phyloP scores from a whole-genome alignment of 176 grass and related monocot species.

The Puya raimondii region DNA sequence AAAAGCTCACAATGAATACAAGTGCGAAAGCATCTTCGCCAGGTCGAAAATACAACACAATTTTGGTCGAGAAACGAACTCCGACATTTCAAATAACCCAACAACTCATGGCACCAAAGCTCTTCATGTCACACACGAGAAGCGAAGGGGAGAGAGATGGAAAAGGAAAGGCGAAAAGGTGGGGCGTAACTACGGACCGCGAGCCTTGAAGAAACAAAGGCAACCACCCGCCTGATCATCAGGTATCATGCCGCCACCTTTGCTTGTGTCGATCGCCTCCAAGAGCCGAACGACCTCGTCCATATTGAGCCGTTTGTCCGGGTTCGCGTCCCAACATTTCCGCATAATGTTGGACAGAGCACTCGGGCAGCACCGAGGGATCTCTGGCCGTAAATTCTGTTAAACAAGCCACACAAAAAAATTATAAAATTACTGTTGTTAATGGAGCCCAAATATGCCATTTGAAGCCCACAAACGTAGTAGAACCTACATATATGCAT shows the following conservation, averaged over 20 bases:
- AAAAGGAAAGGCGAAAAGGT: not conserved
- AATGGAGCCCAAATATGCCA: no score
- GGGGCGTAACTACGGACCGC: slow-evolving; percentile 31
- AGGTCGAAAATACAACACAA: not conserved
- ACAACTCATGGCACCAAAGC: not conserved
- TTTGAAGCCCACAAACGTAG: no score
- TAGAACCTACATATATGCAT: no score
- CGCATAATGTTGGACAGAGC: slow-evolving; percentile 61
- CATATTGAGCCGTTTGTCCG: slow-evolving; percentile 67
- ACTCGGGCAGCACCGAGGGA: slow-evolving; percentile 59
- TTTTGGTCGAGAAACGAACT: not conserved
- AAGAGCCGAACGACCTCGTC: slow-evolving; percentile 58
- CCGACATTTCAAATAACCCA: not conserved
- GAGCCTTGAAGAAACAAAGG: slow-evolving; percentile 48
- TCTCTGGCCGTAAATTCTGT: slow-evolving; percentile 51
- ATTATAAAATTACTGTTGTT: not conserved
- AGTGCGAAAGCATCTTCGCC: not conserved
- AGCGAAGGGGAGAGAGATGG: not conserved
- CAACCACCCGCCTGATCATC: slow-evolving; percentile 42
- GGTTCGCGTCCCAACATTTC: slow-evolving; percentile 76
- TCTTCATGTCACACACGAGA: not conserved
- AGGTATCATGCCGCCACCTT: slow-evolving; percentile 70
- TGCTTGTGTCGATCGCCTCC: slow-evolving; percentile 56
- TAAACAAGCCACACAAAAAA: not conserved
- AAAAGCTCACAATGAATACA: not conserved